phyloP scores from a whole-genome alignment of 805 yeast species.

The Yarrowia osloensis region DNA sequence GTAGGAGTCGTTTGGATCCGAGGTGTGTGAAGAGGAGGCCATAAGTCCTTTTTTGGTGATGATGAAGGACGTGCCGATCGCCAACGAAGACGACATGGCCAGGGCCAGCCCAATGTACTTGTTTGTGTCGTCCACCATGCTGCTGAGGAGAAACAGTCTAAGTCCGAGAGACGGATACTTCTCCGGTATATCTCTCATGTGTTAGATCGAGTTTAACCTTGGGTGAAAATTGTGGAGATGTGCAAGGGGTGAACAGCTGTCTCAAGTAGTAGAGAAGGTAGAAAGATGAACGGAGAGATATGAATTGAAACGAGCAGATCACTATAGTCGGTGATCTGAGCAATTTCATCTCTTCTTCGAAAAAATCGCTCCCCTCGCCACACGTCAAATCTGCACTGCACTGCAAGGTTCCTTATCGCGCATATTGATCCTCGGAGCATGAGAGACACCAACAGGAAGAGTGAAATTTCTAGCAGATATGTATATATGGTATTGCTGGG shows the following conservation, averaged over 20 bases:
- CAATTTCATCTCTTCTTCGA: no score
- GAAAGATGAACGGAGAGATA: no score
- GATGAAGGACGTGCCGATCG: conserved; percentile 87
- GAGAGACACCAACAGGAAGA: no score
- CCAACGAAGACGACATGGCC: conserved; percentile 86
- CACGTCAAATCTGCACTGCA: neutral
- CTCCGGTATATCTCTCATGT: neutral
- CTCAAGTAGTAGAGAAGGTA: no score
- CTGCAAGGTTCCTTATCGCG: neutral
- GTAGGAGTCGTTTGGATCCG: conserved; percentile 65
- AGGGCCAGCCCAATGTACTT: conserved; percentile 86
- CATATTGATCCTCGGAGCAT: neutral
- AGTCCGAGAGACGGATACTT: neutral
- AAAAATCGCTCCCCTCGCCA: neutral
- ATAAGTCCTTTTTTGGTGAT: conserved; percentile 84
- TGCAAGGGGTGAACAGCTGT: no score
- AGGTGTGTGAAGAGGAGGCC: conserved; percentile 63
- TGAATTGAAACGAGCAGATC: no score
- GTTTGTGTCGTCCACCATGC: conserved; percentile 52
- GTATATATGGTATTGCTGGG: no score
- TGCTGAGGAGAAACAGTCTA: neutral
- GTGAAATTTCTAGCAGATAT: no score
- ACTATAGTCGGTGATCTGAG: no score
- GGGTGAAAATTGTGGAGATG: no score
- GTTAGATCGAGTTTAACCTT: neutral